A percentile compares a stretch with the other conserved stretches of the same genome.
These are phyloP conservation scores for Earliella scabrosa DNA, from an alignment of 1,284 basidiomycete genomes.

Conservation along the genomic window DNA sequence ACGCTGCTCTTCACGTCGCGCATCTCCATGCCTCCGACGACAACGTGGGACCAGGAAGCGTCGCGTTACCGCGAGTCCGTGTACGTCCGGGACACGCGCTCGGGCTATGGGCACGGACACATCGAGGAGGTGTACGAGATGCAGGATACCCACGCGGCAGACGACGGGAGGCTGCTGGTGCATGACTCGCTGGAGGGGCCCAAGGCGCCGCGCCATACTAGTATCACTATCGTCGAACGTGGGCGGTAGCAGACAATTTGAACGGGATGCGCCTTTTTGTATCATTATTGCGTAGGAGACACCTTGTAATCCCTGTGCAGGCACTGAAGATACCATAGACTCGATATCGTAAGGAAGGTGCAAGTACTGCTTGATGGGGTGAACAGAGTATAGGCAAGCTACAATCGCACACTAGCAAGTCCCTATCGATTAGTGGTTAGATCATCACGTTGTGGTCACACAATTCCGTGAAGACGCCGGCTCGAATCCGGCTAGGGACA, in stretches of 20 bases:
- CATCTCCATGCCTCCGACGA: slow-evolving; percentile 21
- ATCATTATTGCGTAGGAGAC: no score
- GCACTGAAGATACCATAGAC: neutral
- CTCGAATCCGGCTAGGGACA: slow-evolving; percentile 31
- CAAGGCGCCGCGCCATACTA: no score
- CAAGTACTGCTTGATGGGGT: neutral
- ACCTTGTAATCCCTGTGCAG: neutral
- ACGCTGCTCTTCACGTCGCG: slow-evolving; percentile 34
- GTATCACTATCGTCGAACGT: no score
- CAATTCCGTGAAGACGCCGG: slow-evolving; percentile 30
- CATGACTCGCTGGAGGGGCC: neutral
- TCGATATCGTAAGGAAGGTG: no score
- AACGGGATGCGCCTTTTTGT: no score
- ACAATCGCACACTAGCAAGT: slow-evolving; percentile 3
- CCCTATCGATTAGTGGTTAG: slow-evolving; percentile 32
- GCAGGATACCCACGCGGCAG: slow-evolving; percentile 2
- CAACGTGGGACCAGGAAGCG: slow-evolving; percentile 4
- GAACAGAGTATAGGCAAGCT: neutral
- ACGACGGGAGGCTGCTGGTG: neutral
- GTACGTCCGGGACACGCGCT: slow-evolving; percentile 14
- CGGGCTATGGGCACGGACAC: slow-evolving; percentile 3
- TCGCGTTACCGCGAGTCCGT: slow-evolving; percentile 8
- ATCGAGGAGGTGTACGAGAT: slow-evolving; percentile 24
- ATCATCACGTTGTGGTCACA: slow-evolving; percentile 29
- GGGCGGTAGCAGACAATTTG: no score